Conservation (phyloP, 129 eudicot genomes). For the Cynara cardunculus region DNA sequence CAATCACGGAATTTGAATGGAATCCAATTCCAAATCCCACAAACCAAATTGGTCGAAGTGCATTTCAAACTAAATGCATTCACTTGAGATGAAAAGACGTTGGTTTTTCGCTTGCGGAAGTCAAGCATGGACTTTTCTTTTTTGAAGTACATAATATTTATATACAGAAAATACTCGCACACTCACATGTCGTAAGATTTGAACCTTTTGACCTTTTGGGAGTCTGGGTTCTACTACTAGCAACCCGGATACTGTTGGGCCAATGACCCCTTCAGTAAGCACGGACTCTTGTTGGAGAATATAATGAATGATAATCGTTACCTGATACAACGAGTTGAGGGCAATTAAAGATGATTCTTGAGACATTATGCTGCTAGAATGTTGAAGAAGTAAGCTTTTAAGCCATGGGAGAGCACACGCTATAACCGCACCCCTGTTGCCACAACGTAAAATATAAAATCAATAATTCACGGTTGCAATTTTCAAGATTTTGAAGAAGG, state of each 20-base stretch:
- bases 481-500: not conserved
- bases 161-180: too few species aligned
- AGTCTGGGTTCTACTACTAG: not conserved
- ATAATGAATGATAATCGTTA: not conserved
- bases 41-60: too few species aligned
- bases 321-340: conserved; percentile 89
- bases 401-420: conserved; percentile 94
- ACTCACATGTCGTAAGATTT: too few species aligned
- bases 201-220: too few species aligned
- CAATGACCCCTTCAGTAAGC: not conserved
- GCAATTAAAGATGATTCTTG: conserved; percentile 85
- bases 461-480: not conserved
- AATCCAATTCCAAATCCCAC: too few species aligned
- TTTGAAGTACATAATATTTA: too few species aligned
- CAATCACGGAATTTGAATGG: not conserved
- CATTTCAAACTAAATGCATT: not conserved
- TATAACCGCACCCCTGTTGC: conserved; percentile 74
- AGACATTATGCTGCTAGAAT: conserved; percentile 80
- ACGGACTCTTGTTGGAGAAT: not conserved
- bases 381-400: conserved; percentile 87
- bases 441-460: conserved; percentile 3
- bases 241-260: not conserved
- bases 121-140: too few species aligned
- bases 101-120: not conserved
- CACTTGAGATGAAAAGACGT: not conserved